phyloP scores from a whole-genome alignment of 2,329 filamentous ascomycete genomes.

The Colletotrichum scovillei region DNA sequence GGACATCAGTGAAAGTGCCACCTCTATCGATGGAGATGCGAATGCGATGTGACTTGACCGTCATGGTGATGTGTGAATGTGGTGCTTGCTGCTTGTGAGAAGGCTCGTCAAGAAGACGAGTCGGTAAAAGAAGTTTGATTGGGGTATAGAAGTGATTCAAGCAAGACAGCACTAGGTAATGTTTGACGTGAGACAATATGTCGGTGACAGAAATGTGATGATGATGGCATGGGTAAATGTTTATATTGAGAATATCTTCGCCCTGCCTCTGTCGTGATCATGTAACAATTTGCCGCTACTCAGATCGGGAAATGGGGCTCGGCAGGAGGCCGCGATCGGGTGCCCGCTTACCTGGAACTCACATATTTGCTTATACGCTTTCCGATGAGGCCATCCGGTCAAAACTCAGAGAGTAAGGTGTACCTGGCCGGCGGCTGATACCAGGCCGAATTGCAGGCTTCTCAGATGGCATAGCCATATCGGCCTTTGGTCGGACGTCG shows the following conservation, averaged over 20 bases:
- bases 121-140: not conserved
- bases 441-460: not conserved
- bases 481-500: constrained; percentile 20
- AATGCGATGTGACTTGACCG: constrained; percentile 42
- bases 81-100: constrained; percentile 7
- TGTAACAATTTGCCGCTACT: constrained; percentile 21
- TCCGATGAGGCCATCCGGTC: not conserved
- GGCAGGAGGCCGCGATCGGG: constrained; percentile 18
- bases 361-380: not conserved
- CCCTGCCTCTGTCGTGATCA: constrained; percentile 9
- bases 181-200: not conserved
- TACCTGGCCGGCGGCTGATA: not conserved
- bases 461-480: not conserved
- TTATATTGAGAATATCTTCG: constrained; percentile 1
- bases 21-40: constrained; percentile 47
- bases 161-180: not conserved
- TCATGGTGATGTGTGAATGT: constrained; percentile 35
- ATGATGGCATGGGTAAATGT: not conserved
- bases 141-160: constrained; percentile 10
- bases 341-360: not conserved
- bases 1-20: constrained; percentile 76
- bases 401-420: not conserved
- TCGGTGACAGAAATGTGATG: not conserved
- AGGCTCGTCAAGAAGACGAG: not conserved
- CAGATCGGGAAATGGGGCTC: constrained; percentile 22